Percentiles rank a stretch among this genome's conserved stretches.
phyloP scores from a whole-genome alignment of 2,329 filamentous ascomycete genomes.

The Hypoxylon sp. region DNA sequence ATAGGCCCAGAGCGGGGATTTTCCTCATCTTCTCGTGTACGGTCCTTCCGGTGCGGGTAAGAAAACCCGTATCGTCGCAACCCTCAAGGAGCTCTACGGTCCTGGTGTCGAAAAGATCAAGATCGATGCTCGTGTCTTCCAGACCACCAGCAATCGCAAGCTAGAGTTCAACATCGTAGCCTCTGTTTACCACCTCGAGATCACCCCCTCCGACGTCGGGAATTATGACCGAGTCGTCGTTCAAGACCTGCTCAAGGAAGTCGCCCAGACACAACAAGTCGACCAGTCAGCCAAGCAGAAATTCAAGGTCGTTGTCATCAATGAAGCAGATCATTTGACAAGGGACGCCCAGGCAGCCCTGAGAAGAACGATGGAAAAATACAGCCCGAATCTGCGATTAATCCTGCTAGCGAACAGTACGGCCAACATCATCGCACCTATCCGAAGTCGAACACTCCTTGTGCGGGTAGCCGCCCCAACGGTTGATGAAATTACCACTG shows the following conservation, averaged over 20 bases:
- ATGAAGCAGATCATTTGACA: conserved; percentile 94
- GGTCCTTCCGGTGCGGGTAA: conserved; percentile 97
- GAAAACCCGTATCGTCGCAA: conserved; percentile 96
- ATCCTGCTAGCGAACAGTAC: conserved; percentile 96
- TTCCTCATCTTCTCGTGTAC: conserved; percentile 96
- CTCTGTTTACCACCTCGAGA: conserved; percentile 97
- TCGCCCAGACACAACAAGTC: conserved; percentile 99
- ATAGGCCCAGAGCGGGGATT: conserved; percentile 95
- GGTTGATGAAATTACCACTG: conserved; percentile 84
- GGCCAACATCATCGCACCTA: conserved; percentile 98
- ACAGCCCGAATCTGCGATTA: conserved; percentile 91
- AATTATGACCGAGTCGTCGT: conserved; percentile 96
- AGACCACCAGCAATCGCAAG: conserved; percentile 94
- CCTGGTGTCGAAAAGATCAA: conserved; percentile 99
- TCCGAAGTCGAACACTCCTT: conserved; percentile 89
- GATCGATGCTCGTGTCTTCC: conserved; percentile 96
- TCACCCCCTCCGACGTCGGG: conserved; percentile 95
- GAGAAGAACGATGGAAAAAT: conserved; percentile 98
- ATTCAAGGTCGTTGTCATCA: conserved; percentile 99
- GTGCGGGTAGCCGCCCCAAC: conserved; percentile 92
- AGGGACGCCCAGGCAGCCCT: conserved; percentile 95
- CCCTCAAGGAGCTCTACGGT: conserved; percentile 93
- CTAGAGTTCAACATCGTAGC: conserved; percentile 99
- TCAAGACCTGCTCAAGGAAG: conserved; percentile 95
- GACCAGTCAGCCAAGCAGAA: conserved; percentile 88